phyloP scores from a whole-genome alignment of 352 stramenopile species.

The Phytophthora meadii region DNA sequence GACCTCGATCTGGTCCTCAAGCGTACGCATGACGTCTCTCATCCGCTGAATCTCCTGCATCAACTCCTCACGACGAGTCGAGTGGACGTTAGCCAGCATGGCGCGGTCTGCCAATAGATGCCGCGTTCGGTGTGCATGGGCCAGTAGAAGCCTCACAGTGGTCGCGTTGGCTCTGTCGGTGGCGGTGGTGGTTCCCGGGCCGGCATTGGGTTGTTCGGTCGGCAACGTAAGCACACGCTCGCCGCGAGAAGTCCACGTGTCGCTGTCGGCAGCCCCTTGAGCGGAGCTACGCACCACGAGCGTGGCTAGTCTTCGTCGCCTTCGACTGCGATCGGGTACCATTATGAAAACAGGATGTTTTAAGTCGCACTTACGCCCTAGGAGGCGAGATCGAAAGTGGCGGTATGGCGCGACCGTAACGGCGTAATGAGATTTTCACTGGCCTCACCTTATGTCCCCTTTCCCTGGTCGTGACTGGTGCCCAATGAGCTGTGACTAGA shows the following conservation, averaged over 20 bases:
- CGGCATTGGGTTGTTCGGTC: conserved; percentile 1
- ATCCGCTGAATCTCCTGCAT: conserved; percentile 49
- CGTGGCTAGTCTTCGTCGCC: conserved; percentile 11
- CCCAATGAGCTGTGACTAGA: no score
- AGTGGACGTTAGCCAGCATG: conserved; percentile 29
- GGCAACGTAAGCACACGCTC: conserved; percentile 20
- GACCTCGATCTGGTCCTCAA: conserved; percentile 47
- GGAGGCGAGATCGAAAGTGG: conserved; percentile 17
- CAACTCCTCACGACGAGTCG: conserved; percentile 35
- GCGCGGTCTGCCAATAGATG: conserved; percentile 29
- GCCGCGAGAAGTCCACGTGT: conserved; percentile 16
- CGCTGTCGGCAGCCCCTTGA: background rate
- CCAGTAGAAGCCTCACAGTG: conserved; percentile 11
- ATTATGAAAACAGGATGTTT: background rate
- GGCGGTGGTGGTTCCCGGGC: background rate
- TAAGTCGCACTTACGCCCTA: background rate
- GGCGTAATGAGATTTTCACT: conserved; percentile 7
- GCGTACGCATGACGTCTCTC: conserved; percentile 26
- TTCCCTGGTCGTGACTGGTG: background rate
- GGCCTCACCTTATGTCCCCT: background rate
- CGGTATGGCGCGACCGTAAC: background rate
- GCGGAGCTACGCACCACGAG: conserved; percentile 12
- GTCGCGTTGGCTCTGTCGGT: conserved; percentile 4
- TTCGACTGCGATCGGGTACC: conserved; percentile 17
- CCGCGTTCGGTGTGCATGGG: conserved; percentile 28